Conservation (phyloP, 2,329 filamentous ascomycete species). For the Aspergillus alliaceus region DNA sequence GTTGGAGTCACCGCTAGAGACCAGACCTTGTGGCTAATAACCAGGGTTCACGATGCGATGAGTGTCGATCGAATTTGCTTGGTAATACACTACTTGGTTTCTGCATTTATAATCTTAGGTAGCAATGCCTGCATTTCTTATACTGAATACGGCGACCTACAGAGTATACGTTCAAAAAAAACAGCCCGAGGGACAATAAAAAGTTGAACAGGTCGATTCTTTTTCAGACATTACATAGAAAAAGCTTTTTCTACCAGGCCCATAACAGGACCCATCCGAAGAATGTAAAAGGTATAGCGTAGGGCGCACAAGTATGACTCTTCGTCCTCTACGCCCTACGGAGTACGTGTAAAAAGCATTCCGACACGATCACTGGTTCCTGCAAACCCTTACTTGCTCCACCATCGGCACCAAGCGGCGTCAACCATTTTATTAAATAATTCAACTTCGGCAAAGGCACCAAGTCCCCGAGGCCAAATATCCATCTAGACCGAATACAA, state of each 20-base stretch:
- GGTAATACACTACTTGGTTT: not conserved
- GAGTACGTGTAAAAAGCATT: not conserved
- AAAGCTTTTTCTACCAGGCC: not conserved
- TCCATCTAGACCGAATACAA: no score
- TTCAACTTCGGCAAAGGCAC: not conserved
- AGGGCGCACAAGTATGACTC: not conserved
- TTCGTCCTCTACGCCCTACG: not conserved
- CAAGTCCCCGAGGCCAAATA: not conserved
- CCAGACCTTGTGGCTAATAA: not conserved
- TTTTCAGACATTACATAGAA: not conserved
- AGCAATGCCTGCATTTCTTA: no score
- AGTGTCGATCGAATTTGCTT: not conserved
- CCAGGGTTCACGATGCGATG: not conserved
- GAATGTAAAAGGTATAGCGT: not conserved
- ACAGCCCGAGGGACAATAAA: not conserved
- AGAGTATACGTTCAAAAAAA: not conserved
- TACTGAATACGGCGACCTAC: no score
- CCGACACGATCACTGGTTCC: not conserved
- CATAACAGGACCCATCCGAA: not conserved
- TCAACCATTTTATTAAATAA: no score
- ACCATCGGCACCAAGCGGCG: not conserved
- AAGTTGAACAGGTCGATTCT: not conserved
- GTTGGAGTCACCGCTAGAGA: not conserved
- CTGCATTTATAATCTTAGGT: not conserved
- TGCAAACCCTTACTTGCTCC: not conserved